Conservation (phyloP, 257 asterid genomes). For the Salvia splendens region DNA sequence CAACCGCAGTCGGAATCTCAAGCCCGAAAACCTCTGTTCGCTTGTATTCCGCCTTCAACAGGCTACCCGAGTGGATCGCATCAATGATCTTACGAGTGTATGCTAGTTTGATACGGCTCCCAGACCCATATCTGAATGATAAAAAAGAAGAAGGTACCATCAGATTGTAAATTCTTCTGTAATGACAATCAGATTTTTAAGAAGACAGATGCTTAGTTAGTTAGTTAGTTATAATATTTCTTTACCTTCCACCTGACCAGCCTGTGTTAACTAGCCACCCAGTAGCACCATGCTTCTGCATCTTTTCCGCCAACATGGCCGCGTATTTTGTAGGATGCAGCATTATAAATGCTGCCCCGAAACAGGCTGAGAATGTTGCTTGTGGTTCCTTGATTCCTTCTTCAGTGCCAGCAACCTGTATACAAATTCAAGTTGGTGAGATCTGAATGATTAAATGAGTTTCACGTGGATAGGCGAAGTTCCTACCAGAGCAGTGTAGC, state of each 20-base stretch:
- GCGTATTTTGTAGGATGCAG: conserved; percentile 95
- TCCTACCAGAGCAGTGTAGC: conserved; percentile 95
- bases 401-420: conserved; percentile 98
- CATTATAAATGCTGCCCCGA: conserved; percentile 98
- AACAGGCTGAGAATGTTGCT: conserved; percentile 98
- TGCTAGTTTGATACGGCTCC: conserved; percentile 84
- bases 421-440: neutral
- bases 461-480: neutral
- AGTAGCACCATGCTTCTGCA: conserved; percentile 89
- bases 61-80: conserved; percentile 90
- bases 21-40: conserved; percentile 85
- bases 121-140: conserved; percentile 72
- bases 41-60: conserved; percentile 58
- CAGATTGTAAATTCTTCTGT: neutral
- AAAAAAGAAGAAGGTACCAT: neutral
- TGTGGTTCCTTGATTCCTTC: conserved; percentile 98
- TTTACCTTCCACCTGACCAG: conserved; percentile 99
- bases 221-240: neutral
- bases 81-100: conserved; percentile 91
- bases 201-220: neutral
- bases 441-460: neutral
- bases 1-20: conserved; percentile 80
- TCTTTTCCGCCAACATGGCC: conserved; percentile 88
- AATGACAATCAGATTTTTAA: neutral
- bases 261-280: conserved; percentile 99